These are phyloP conservation scores for Parmelia sp. DNA, from an alignment of 495 filamentous ascomycete genomes.

Conservation along the genomic window DNA sequence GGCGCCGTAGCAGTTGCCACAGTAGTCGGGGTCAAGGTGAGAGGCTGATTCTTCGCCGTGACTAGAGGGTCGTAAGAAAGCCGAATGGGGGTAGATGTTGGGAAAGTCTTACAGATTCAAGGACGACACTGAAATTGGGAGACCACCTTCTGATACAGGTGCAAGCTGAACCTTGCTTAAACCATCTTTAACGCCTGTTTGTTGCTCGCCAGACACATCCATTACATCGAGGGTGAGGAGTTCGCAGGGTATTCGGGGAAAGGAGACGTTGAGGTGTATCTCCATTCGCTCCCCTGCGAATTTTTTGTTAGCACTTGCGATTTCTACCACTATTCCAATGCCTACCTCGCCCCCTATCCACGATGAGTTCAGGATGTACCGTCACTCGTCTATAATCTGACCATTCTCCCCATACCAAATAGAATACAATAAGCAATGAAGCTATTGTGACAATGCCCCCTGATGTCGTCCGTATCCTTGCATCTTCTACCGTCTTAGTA, in stretches of 20 bases:
- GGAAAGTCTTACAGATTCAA: conserved; percentile 50
- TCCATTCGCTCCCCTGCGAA: conserved; percentile 89
- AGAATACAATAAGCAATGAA: conserved; percentile 79
- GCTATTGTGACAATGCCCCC: conserved; percentile 91
- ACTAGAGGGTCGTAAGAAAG: conserved; percentile 25
- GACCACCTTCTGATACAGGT: conserved; percentile 63
- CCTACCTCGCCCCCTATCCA: conserved; percentile 91
- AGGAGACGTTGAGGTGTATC: conserved; percentile 96
- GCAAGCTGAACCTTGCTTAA: conserved; percentile 80
- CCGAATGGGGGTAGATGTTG: background rate
- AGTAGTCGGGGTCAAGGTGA: conserved; percentile 88
- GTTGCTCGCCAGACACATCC: conserved; percentile 96
- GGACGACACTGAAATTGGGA: conserved; percentile 66
- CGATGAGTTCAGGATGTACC: conserved; percentile 86
- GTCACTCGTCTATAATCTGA: conserved; percentile 79
- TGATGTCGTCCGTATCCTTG: conserved; percentile 91
- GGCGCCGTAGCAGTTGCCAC: conserved; percentile 88
- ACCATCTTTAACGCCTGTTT: conserved; percentile 86
- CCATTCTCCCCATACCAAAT: conserved; percentile 93
- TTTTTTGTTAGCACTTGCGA: conserved; percentile 7
- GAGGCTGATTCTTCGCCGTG: conserved; percentile 60
- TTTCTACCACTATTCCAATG: background rate
- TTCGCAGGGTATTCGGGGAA: conserved; percentile 90
- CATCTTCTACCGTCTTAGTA: conserved; percentile 98
- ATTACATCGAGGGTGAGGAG: conserved; percentile 95